Conservation (phyloP, 2,329 filamentous ascomycete species). For the Colletotrichum costaricense region DNA sequence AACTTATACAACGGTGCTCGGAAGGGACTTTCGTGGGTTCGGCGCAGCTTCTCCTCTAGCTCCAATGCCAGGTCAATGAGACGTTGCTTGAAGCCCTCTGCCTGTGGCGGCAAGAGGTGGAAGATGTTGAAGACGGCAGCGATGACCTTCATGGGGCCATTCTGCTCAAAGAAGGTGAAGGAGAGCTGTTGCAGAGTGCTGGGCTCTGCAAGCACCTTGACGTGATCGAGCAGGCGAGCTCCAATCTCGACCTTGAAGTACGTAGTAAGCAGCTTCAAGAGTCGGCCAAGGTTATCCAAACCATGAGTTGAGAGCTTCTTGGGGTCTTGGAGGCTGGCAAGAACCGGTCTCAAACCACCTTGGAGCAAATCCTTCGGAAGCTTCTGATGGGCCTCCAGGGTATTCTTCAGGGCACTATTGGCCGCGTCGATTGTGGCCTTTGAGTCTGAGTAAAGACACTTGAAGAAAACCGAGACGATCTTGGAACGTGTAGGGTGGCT, state of each 20-base stretch:
- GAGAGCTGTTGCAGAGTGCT: constrained; percentile 87
- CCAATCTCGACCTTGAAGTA: constrained; percentile 99
- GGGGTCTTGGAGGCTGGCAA: constrained; percentile 95
- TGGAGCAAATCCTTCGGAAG: constrained; percentile 95
- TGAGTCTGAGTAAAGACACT: constrained; percentile 93
- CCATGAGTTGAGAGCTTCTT: constrained; percentile 90
- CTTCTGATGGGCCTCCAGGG: constrained; percentile 89
- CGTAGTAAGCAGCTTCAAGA: constrained; percentile 92
- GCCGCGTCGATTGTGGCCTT: constrained; percentile 93
- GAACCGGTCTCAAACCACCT: constrained; percentile 91
- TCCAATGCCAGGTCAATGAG: constrained; percentile 92
- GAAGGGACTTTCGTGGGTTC: constrained; percentile 93
- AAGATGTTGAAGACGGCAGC: constrained; percentile 97
- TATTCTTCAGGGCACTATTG: constrained; percentile 88
- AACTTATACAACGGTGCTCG: constrained; percentile 91
- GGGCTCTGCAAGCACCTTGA: constrained; percentile 89
- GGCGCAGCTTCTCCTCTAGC: constrained; percentile 84
- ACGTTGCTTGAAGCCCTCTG: constrained; percentile 89
- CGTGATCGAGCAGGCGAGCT: constrained; percentile 89
- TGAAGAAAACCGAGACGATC: constrained; percentile 98
- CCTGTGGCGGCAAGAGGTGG: constrained; percentile 90
- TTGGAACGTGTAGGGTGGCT: constrained; percentile 72
- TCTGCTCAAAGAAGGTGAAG: constrained; percentile 94
- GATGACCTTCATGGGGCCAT: constrained; percentile 92
- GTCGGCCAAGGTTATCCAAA: constrained; percentile 88